Base-by-base conservation (phyloP, 1,139 yeast species). In the Pichia sp. region DNA sequence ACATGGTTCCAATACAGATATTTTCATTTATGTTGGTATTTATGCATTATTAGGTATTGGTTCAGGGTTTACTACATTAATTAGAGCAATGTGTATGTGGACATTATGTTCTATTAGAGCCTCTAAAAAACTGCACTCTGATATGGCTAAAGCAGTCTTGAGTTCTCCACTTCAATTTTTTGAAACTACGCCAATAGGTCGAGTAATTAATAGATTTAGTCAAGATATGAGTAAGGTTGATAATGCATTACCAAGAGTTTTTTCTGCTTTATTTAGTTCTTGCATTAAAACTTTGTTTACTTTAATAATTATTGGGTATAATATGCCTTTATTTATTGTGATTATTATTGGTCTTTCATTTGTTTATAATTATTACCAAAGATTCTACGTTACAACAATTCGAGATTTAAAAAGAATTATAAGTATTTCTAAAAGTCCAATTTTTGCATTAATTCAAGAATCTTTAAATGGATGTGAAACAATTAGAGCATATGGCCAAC, bases 101-200 rank as follows among this genome's bases (percentile, higher is more conserved):
- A 39, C 51, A 4, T 76, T 66, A 55, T 79, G 87, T 56, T 70
- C 87, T 4, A 72, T 81, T 37, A 69, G 72, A 45, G 89, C 84
- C 0, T 77, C 88, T 1, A 74, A 66, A 45, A 69, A 63, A 33
- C 60, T 82, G 33, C 91, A 82, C 57, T 73, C 74, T 48, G 64
- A 60, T 24, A 79, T 82, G 87, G 82, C 85, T 0, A 51, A 52
- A 8, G 63, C 81, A 32, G 84, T 82, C 14, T 60, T 81, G 47
- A 65, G 78, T 49, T 78, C 88, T 1, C 89, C 89, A 45, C 80
- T 82, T 86, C 69, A 80, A 2, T 82, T 80, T 58, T 82, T 82
- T 55, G 91, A 82, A 61, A 81, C 88, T 1, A 82, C 89, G 1
- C 91, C 91, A 26, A 68, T 79, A 47, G 91, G 91, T n/a, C 70